Conservation (phyloP, 129 eudicot genomes). For the Pittosporum tobira region DNA sequence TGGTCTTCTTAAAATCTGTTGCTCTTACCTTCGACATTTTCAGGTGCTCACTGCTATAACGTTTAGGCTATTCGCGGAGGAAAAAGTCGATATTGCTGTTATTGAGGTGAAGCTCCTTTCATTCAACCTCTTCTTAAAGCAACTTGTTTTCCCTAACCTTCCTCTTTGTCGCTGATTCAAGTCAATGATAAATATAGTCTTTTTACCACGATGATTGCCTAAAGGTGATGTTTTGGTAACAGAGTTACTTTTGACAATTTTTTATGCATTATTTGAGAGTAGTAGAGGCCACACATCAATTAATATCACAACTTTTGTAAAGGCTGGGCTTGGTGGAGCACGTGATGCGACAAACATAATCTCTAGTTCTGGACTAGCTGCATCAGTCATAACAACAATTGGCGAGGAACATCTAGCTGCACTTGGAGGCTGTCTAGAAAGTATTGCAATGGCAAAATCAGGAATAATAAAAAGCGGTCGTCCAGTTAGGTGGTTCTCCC, state of each 20-base stretch:
- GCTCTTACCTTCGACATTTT: constrained; percentile 1
- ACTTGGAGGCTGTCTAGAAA: constrained; percentile 89
- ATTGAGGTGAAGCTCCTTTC: constrained; percentile 52
- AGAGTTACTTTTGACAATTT: not conserved
- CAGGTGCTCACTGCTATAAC: constrained; percentile 91
- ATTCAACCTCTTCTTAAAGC: not conserved
- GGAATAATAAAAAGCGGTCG: constrained; percentile 74
- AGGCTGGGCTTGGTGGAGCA: constrained; percentile 98
- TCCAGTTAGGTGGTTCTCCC: constrained; percentile 91
- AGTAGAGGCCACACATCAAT: not conserved
- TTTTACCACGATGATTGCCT: not conserved
- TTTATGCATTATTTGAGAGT: not conserved
- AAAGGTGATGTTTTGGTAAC: not conserved
- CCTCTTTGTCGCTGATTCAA: not conserved
- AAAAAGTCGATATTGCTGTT: constrained; percentile 69
- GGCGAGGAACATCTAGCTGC: constrained; percentile 94
- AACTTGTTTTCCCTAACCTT: not conserved
- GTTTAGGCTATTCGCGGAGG: constrained; percentile 71
- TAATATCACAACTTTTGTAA: constrained; percentile 2
- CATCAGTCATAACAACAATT: constrained; percentile 73
- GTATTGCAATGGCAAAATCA: constrained; percentile 87
- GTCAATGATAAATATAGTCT: not conserved
- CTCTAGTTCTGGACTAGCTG: constrained; percentile 59
- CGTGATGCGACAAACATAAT: constrained; percentile 93
- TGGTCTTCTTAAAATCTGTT: not conserved